phyloP scores from a whole-genome alignment of 164 flowering plant genomes.

The Houttuynia cordata region DNA sequence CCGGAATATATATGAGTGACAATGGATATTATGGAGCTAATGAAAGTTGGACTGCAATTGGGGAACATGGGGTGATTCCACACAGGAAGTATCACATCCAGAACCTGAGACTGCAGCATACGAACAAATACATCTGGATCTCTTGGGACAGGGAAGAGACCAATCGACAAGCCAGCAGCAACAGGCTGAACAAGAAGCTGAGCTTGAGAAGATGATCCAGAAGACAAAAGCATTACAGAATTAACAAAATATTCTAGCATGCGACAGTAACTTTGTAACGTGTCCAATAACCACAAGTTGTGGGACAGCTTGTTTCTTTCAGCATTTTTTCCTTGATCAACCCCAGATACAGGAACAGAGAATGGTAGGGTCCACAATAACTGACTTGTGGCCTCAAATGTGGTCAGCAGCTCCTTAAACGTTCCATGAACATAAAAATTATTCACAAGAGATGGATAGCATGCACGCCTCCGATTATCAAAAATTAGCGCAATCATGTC shows the following conservation, averaged over 20 bases:
- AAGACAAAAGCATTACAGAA: constrained; percentile 55
- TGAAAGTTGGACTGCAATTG: constrained; percentile 45
- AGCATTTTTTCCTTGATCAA: constrained; percentile 35
- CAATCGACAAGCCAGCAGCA: constrained; percentile 75
- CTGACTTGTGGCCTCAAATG: constrained; percentile 94
- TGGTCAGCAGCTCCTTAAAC: constrained; percentile 76
- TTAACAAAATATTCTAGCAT: constrained; percentile 80
- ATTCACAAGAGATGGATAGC: constrained; percentile 64
- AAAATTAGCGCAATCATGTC: constrained; percentile 65
- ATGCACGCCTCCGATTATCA: constrained; percentile 63
- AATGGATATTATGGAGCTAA: constrained; percentile 55
- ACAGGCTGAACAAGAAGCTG: constrained; percentile 89
- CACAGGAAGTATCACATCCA: constrained; percentile 76
- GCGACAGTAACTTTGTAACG: constrained; percentile 68
- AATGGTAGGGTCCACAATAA: constrained; percentile 71
- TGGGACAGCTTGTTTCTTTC: constrained; percentile 50
- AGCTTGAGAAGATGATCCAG: constrained; percentile 58
- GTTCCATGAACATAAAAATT: constrained; percentile 88
- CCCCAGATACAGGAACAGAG: constrained; percentile 28
- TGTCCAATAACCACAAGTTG: constrained; percentile 64
- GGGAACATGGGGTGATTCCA: constrained; percentile 89
- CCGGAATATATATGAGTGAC: constrained; percentile 72
- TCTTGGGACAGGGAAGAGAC: constrained; percentile 75
- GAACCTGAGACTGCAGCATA: constrained; percentile 78
- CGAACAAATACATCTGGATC: constrained; percentile 81